Base-by-base conservation (phyloP, 371 early-diverging fungal species). In the Thermomucor indicae-seudaticae region DNA sequence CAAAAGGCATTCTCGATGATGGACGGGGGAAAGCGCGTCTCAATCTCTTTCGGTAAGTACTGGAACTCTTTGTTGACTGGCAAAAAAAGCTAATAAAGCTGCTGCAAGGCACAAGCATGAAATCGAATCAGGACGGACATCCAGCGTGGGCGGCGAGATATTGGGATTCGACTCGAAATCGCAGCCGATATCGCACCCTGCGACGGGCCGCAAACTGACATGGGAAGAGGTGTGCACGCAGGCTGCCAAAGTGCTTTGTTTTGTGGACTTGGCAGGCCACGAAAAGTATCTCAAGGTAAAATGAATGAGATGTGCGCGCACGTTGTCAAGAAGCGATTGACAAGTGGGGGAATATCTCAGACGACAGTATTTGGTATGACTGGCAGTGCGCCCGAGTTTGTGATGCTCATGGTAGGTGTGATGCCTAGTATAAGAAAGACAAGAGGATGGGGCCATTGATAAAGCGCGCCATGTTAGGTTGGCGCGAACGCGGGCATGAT, bases 321-420 rank as follows among this genome's bases (percentile, higher is more conserved):
- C 10, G 14, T 10, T 7, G 7, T 32, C 14, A 32, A 32, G 14
- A 32, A 32, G 14, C 14, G 14, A 14, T 14, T 32, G 32, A 32
- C 32, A 32, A 32, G 10, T 7, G 32, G n/a, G n/a, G n/a, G n/a
- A n/a, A n/a, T n/a, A n/a, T n/a, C n/a, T 3, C 44, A 77, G 68
- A 94, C 96, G 1, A 95, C 96, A 10, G 90, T 94, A 17, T 93
- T 90, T 71, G 95, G 95, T 12, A 84, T 94, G 89, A 91, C 91
- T 19, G 91, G 93, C 11, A 84, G 85, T 52, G 83, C 89, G 6
- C 95, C 95, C 19, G 93, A 95, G 53, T 92, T 86, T 72, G 90
- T 88, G 10, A 89, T 92, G 89, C 68, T 95, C 17, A 89, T 94
- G 89, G 86, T 70, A 64, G 44, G 54, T 7, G 14, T 14, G 32